These are phyloP conservation scores for Pseudomassariella vexata DNA, from an alignment of 2,329 filamentous ascomycete genomes.

Conservation along the genomic window DNA sequence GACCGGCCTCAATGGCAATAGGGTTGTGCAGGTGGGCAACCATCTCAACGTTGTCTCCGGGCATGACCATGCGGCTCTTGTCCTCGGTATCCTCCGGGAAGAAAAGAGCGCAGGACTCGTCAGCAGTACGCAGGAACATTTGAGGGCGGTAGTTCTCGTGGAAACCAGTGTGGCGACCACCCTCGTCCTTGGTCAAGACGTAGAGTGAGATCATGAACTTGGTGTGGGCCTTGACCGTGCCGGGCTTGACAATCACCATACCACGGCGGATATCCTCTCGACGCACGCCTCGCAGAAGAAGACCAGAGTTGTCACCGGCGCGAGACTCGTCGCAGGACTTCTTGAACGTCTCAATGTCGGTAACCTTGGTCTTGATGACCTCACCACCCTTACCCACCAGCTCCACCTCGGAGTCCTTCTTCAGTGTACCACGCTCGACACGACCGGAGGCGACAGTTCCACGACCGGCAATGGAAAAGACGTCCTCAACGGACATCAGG, in stretches of 20 bases:
- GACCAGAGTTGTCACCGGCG: constrained; percentile 96
- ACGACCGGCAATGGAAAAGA: constrained; percentile 86
- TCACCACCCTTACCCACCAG: constrained; percentile 79
- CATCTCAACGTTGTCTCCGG: constrained; percentile 99
- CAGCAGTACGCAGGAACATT: constrained; percentile 90
- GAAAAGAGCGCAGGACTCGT: constrained; percentile 69
- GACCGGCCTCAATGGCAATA: constrained; percentile 81
- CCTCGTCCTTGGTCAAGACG: constrained; percentile 95
- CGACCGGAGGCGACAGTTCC: constrained; percentile 95
- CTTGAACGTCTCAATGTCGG: constrained; percentile 99
- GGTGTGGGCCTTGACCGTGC: constrained; percentile 76
- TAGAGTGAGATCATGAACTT: constrained; percentile 96
- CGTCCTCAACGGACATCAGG: constrained; percentile 96
- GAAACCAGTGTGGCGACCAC: constrained; percentile 95
- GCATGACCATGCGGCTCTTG: constrained; percentile 74
- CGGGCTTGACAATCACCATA: constrained; percentile 87
- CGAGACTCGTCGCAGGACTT: constrained; percentile 97
- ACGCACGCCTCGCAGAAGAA: constrained; percentile 91
- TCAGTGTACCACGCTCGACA: constrained; percentile 91
- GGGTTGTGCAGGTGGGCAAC: constrained; percentile 78
- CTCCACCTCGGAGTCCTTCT: constrained; percentile 93
- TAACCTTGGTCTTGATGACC: constrained; percentile 97
- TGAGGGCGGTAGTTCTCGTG: constrained; percentile 94
- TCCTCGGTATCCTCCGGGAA: constrained; percentile 84
- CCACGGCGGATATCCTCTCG: constrained; percentile 91